Conservation (phyloP, 2,329 filamentous ascomycete species). For the Orbilia blumenaviensis region DNA sequence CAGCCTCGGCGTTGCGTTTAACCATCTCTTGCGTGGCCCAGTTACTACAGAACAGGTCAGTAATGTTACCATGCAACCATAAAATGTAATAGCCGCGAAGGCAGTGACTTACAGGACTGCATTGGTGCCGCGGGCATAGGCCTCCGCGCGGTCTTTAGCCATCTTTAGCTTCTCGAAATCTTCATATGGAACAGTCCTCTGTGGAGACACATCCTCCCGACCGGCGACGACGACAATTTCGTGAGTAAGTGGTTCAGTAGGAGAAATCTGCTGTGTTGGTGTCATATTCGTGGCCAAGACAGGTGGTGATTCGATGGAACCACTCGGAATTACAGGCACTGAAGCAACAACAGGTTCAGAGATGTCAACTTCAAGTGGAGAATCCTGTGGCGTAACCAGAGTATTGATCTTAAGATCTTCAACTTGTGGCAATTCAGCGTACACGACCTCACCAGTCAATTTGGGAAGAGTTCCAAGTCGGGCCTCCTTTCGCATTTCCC, state of each 20-base stretch:
- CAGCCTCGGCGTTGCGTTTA: background rate
- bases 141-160: conserved; percentile 45
- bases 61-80: no score
- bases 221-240: conserved; percentile 7
- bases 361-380: background rate
- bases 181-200: conserved; percentile 6
- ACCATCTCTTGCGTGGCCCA: conserved; percentile 9
- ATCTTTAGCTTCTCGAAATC: conserved; percentile 19
- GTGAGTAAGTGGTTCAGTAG: background rate
- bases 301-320: background rate
- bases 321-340: background rate
- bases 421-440: conserved; percentile 12
- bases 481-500: conserved; percentile 47
- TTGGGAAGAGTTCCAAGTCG: conserved; percentile 24
- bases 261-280: background rate
- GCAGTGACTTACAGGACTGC: conserved; percentile 38
- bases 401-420: background rate
- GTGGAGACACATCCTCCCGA: background rate
- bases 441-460: conserved; percentile 35
- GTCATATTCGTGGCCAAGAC: background rate
- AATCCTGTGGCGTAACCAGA: background rate
- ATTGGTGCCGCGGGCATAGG: conserved; percentile 26
- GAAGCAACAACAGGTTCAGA: background rate
- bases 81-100: background rate
- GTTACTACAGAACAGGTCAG: background rate